Evolutionary conservation across 352 stramenopile species (phyloP).

Genomic region (Globisporangium perplexum): DNA sequence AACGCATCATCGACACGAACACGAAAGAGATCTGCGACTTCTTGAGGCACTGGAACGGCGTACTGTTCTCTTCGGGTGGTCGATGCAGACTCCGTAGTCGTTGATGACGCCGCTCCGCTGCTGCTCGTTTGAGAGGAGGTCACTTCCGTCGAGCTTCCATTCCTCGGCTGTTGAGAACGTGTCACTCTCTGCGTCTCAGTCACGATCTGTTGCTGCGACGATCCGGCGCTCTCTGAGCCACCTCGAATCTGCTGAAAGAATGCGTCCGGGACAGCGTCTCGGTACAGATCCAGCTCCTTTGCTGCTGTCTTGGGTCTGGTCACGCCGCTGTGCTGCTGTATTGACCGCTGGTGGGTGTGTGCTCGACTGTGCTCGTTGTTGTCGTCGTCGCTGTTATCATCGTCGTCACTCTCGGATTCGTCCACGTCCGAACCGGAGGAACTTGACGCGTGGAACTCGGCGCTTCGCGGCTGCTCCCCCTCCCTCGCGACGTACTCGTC

Average conservation of each 20-base stretch:
- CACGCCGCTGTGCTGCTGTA: conserved; percentile 3
- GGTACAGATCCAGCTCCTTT: conserved; percentile 52
- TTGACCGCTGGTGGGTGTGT: neutral
- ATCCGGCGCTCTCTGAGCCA: neutral
- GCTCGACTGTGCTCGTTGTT: neutral
- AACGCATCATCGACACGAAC: conserved; percentile 17
- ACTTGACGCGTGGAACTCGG: conserved; percentile 53
- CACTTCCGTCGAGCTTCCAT: neutral
- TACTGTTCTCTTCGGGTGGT: conserved; percentile 13
- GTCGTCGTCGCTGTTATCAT: conserved; percentile 8
- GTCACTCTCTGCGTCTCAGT: neutral
- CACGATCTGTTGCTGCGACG: neutral
- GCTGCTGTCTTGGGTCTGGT: conserved; percentile 42
- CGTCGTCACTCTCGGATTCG: conserved; percentile 11
- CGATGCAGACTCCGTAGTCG: neutral
- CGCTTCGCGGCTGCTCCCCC: conserved; percentile 36
- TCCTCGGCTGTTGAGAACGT: neutral
- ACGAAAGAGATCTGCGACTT: conserved; percentile 54
- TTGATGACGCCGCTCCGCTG: neutral
- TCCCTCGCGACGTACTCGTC: conserved; percentile 63
- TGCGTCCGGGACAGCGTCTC: conserved; percentile 39
- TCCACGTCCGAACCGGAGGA: conserved; percentile 39
- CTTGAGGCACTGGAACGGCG: conserved; percentile 34
- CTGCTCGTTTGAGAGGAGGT: neutral
- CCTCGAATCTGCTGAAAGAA: conserved; percentile 38